Evolutionary conservation across 2,329 filamentous ascomycete genomes (phyloP).

Genomic region (Calonectria ilicicola): DNA sequence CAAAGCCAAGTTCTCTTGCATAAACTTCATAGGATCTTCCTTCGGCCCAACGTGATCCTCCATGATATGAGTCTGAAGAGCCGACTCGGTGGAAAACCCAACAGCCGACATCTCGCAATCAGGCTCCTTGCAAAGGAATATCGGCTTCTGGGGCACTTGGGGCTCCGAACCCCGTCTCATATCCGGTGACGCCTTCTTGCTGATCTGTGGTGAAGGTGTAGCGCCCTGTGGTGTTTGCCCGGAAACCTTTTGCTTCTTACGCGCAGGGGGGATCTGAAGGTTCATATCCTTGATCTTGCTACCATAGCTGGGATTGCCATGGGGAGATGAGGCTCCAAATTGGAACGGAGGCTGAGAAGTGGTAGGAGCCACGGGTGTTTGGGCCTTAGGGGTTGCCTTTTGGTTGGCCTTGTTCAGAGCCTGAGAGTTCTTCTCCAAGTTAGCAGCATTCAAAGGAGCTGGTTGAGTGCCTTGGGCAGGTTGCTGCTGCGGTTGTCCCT

Average conservation of each 20-base stretch:
- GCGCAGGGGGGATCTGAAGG: slow-evolving; percentile 67
- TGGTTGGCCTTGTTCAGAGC: slow-evolving; percentile 59
- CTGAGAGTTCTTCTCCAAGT: slow-evolving; percentile 65
- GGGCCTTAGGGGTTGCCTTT: slow-evolving; percentile 57
- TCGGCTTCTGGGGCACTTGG: slow-evolving; percentile 51
- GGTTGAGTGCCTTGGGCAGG: slow-evolving; percentile 39
- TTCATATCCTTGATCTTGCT: slow-evolving; percentile 65
- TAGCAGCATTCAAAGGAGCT: slow-evolving; percentile 58
- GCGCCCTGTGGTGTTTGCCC: slow-evolving; percentile 52
- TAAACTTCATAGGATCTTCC: slow-evolving; percentile 66
- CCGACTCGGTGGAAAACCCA: slow-evolving; percentile 67
- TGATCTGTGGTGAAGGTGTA: slow-evolving; percentile 61
- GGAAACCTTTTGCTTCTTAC: slow-evolving; percentile 67
- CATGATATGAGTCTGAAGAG: slow-evolving; percentile 63
- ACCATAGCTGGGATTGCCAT: slow-evolving; percentile 69
- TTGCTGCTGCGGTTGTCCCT: slow-evolving; percentile 40
- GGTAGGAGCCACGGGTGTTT: slow-evolving; percentile 68
- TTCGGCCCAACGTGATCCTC: slow-evolving; percentile 70
- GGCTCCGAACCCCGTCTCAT: slow-evolving; percentile 47
- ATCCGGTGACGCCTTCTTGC: slow-evolving; percentile 62
- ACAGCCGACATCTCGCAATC: slow-evolving; percentile 64
- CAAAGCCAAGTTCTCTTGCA: slow-evolving; percentile 61
- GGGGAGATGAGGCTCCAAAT: slow-evolving; percentile 68
- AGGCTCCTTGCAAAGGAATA: slow-evolving; percentile 64
- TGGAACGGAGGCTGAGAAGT: slow-evolving; percentile 68